A percentile compares a stretch with the other conserved stretches of the same genome.
Evolutionary conservation across 371 early-diverging fungal genomes (phyloP).

Genomic region (Mucor lusitanicus): DNA sequence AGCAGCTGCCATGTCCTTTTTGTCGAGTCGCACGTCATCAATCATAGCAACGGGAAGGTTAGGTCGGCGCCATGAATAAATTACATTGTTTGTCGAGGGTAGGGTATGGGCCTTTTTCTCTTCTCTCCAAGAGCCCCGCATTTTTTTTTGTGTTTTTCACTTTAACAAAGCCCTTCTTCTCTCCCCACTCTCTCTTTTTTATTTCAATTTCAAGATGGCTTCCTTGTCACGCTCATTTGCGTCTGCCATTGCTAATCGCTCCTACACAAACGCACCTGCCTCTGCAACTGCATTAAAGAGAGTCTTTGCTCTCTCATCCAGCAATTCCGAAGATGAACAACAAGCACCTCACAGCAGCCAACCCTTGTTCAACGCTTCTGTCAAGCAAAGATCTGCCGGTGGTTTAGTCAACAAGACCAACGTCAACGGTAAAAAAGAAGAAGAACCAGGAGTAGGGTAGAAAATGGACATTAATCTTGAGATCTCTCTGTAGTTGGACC

Average conservation of each 20-base stretch:
- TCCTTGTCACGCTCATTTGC: slow-evolving; percentile 53
- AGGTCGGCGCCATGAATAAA: neutral
- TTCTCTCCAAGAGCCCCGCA: neutral
- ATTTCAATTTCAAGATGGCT: slow-evolving; percentile 33
- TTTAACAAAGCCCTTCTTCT: slow-evolving; percentile 5
- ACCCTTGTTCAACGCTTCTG: slow-evolving; percentile 33
- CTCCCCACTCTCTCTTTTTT: slow-evolving; percentile 13
- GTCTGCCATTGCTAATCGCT: slow-evolving; percentile 48
- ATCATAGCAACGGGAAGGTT: neutral
- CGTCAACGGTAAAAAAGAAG: slow-evolving; percentile 30
- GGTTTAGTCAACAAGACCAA: slow-evolving; percentile 35
- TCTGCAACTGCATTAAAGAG: slow-evolving; percentile 47
- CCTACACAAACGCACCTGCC: slow-evolving; percentile 47
- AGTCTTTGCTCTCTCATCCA: slow-evolving; percentile 28
- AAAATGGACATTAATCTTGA: neutral
- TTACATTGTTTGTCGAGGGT: slow-evolving; percentile 7
- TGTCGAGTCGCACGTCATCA: neutral
- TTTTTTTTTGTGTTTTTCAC: slow-evolving; percentile 2
- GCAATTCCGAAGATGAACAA: slow-evolving; percentile 45
- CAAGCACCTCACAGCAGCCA: slow-evolving; percentile 23
- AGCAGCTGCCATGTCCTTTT: too few relatives aligned
- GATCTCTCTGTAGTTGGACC: slow-evolving; percentile 26
- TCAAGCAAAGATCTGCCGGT: slow-evolving; percentile 40
- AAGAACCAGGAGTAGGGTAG: too few relatives aligned
- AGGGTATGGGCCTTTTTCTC: neutral